Evolutionary conservation across 208 protist genomes (phyloP).

Genomic region (Crithidia bombi): DNA sequence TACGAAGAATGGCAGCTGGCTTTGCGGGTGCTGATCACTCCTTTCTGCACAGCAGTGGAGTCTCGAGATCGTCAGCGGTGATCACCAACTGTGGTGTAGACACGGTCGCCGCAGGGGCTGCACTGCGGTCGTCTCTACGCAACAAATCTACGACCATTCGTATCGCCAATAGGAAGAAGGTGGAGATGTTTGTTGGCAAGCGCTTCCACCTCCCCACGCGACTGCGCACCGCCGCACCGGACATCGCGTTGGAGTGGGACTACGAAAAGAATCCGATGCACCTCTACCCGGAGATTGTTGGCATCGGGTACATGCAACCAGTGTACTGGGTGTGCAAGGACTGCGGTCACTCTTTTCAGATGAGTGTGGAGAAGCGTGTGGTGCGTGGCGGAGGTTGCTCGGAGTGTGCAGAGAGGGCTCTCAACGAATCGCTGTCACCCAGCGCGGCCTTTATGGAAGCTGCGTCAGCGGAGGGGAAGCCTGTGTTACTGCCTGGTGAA

Average conservation of each 20-base stretch:
- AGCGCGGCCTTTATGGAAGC: neutral
- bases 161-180: slow-evolving; percentile 83
- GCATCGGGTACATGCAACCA: slow-evolving; percentile 75
- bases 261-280: slow-evolving; percentile 82
- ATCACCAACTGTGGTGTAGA: neutral
- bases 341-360: slow-evolving; percentile 64
- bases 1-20: neutral
- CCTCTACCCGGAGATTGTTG: slow-evolving; percentile 86
- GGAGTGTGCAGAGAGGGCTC: slow-evolving; percentile 37
- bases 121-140: slow-evolving; percentile 9
- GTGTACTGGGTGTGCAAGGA: slow-evolving; percentile 79
- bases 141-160: slow-evolving; percentile 49
- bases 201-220: slow-evolving; percentile 86
- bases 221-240: slow-evolving; percentile 80
- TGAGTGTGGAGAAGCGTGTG: slow-evolving; percentile 92
- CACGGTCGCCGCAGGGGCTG: neutral
- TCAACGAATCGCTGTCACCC: slow-evolving; percentile 3
- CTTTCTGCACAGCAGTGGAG: neutral
- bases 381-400: slow-evolving; percentile 83
- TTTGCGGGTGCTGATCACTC: neutral
- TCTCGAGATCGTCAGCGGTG: neutral
- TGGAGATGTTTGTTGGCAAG: slow-evolving; percentile 87
- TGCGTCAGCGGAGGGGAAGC: neutral
- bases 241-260: slow-evolving; percentile 91
- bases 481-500: slow-evolving; percentile 60